A percentile compares a stretch with the other conserved stretches of the same genome.
These are phyloP conservation scores for Datisca glomerata DNA, from an alignment of 306 rosid species.

Conservation along the genomic window DNA sequence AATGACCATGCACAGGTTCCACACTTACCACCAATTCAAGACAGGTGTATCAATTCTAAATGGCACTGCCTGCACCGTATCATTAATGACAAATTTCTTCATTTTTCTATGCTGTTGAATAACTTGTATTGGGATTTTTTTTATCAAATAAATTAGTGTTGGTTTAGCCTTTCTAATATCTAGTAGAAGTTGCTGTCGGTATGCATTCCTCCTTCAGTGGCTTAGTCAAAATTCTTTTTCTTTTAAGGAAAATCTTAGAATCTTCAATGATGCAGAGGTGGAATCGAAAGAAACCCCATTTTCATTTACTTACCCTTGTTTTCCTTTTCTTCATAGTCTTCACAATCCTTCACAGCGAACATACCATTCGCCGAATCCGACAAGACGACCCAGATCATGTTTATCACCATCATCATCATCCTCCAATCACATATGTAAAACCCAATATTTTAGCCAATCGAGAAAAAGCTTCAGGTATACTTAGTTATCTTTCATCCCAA, in stretches of 20 bases:
- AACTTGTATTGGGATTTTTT: too few species aligned
- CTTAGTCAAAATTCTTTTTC: neutral
- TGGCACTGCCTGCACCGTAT: too few species aligned
- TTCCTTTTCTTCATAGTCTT: conserved; percentile 41
- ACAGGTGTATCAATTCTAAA: too few species aligned
- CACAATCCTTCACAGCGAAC: conserved; percentile 59
- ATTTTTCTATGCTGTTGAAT: too few species aligned
- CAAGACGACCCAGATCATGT: conserved; percentile 41
- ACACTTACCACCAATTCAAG: too few species aligned
- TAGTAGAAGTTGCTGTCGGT: conserved; percentile 1
- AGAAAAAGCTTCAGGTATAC: conserved; percentile 35
- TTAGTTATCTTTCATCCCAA: too few species aligned
- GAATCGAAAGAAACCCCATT: conserved; percentile 54
- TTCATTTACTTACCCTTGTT: conserved; percentile 41
- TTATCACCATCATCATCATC: conserved; percentile 29
- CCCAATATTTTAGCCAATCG: conserved; percentile 42
- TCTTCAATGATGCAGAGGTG: conserved; percentile 40
- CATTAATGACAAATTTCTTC: too few species aligned
- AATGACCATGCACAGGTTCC: too few species aligned
- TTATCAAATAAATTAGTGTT: too few species aligned
- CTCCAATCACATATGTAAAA: conserved; percentile 44
- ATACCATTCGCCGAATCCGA: conserved; percentile 41
- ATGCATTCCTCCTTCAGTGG: neutral
- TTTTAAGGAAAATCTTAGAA: neutral
- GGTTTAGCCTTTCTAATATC: too few species aligned